phyloP scores from a whole-genome alignment of 2,329 filamentous ascomycete genomes.

The Paradendryphiella salina region DNA sequence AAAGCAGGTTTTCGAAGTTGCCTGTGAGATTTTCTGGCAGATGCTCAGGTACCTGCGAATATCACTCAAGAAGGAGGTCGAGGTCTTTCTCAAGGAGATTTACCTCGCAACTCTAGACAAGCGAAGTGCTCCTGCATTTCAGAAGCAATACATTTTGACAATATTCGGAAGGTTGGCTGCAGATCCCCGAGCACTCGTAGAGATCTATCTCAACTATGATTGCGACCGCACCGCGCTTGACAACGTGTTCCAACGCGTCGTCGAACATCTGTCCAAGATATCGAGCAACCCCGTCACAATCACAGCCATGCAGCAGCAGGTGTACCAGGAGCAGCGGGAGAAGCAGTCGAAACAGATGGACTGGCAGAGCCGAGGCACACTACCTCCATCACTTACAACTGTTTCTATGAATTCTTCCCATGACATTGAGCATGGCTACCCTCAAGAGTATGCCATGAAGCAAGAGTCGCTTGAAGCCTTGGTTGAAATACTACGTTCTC shows the following conservation, averaged over 20 bases:
- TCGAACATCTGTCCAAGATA: slow-evolving; percentile 89
- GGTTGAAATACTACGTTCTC: slow-evolving; percentile 82
- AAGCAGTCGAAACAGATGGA: slow-evolving; percentile 66
- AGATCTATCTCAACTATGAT: slow-evolving; percentile 97
- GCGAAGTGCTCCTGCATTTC: slow-evolving; percentile 79
- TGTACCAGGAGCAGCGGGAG: slow-evolving; percentile 77
- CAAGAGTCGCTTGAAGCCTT: slow-evolving; percentile 84
- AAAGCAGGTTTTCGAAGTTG: slow-evolving; percentile 89
- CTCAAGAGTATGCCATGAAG: slow-evolving; percentile 89
- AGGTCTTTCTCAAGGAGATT: slow-evolving; percentile 97
- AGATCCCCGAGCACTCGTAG: slow-evolving; percentile 86
- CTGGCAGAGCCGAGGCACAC: slow-evolving; percentile 82
- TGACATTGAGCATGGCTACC: slow-evolving; percentile 70
- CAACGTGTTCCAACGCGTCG: slow-evolving; percentile 93
- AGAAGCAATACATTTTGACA: slow-evolving; percentile 89
- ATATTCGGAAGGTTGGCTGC: slow-evolving; percentile 81
- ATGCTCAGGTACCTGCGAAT: slow-evolving; percentile 93
- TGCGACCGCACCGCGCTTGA: slow-evolving; percentile 90
- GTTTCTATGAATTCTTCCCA: slow-evolving; percentile 65
- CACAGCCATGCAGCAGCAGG: slow-evolving; percentile 76
- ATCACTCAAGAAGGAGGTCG: slow-evolving; percentile 96
- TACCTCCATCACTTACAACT: slow-evolving; percentile 84
- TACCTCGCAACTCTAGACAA: slow-evolving; percentile 91
- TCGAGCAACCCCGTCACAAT: slow-evolving; percentile 78
- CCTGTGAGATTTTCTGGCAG: slow-evolving; percentile 96